phyloP scores from a whole-genome alignment of 371 early-diverging fungal species.

The Rhizopus delemar region DNA sequence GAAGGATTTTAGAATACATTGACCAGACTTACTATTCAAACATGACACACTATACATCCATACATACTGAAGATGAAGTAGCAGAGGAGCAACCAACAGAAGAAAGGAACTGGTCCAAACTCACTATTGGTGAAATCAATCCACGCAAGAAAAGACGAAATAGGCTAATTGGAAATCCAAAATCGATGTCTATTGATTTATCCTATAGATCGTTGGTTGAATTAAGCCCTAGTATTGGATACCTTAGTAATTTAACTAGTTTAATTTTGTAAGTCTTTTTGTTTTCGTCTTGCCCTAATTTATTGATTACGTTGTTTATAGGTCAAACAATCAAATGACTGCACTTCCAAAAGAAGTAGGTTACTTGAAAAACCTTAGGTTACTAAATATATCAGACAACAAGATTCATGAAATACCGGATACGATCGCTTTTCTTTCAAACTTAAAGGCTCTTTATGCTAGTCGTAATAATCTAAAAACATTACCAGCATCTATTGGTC shows the following conservation, averaged over 20 bases:
- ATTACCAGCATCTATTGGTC: conserved; percentile 65
- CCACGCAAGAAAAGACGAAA: too few relatives aligned
- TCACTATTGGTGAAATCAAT: too few relatives aligned
- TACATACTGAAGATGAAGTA: background rate
- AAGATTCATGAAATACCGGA: conserved; percentile 57
- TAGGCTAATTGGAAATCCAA: too few relatives aligned
- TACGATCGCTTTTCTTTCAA: conserved; percentile 60
- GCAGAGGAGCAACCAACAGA: too few relatives aligned
- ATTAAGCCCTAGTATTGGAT: conserved; percentile 16
- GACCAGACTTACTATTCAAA: conserved; percentile 20
- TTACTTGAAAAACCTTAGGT: conserved; percentile 18
- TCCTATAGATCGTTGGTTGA: conserved; percentile 12
- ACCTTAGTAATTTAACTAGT: conserved; percentile 12
- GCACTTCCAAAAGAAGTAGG: conserved; percentile 30
- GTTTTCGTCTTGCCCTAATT: background rate
- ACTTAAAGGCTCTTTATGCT: conserved; percentile 54
- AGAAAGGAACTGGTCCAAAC: too few relatives aligned
- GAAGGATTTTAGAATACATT: conserved; percentile 18
- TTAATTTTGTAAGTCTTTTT: conserved; percentile 18
- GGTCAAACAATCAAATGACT: conserved; percentile 28
- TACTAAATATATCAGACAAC: conserved; percentile 49
- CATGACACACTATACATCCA: conserved; percentile 4
- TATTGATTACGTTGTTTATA: conserved; percentile 3
- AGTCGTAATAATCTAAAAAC: conserved; percentile 56
- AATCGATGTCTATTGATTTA: conserved; percentile 7